Evolutionary conservation across 495 filamentous ascomycete species (phyloP).

Genomic region (Penicillium canescens): DNA sequence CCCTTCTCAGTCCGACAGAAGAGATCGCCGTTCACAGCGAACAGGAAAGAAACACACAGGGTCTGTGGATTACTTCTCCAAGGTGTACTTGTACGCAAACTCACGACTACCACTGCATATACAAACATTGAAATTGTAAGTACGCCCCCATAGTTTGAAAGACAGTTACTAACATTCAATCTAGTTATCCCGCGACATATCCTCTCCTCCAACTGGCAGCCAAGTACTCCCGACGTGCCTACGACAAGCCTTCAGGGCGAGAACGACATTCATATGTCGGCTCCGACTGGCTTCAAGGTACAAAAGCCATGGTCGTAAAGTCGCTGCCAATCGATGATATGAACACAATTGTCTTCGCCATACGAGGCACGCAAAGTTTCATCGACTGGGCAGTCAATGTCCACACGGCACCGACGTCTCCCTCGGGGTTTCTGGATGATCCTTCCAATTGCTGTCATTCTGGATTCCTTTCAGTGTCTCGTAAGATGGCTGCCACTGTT

Average conservation of each 20-base stretch:
- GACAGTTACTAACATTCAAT: conserved; percentile 15
- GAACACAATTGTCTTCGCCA: conserved; percentile 77
- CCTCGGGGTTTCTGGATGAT: conserved; percentile 72
- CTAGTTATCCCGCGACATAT: conserved; percentile 66
- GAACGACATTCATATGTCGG: conserved; percentile 66
- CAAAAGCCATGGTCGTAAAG: conserved; percentile 84
- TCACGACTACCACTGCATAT: conserved; percentile 69
- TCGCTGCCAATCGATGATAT: conserved; percentile 71
- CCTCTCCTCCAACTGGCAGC: conserved; percentile 73
- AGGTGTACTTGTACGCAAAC: conserved; percentile 77
- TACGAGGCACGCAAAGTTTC: conserved; percentile 74
- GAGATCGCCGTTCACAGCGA: conserved; percentile 9
- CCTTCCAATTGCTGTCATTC: conserved; percentile 72
- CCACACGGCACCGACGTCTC: conserved; percentile 60
- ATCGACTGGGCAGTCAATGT: conserved; percentile 86
- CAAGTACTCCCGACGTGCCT: conserved; percentile 70
- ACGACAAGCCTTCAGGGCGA: conserved; percentile 57
- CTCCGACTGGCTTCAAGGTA: conserved; percentile 67
- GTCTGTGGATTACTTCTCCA: conserved; percentile 63
- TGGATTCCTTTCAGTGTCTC: conserved; percentile 73
- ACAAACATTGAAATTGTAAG: conserved; percentile 64
- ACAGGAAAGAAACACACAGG: conserved; percentile 9
- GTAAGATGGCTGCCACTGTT: conserved; percentile 71
- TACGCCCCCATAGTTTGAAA: neutral
- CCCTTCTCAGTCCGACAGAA: conserved; percentile 12